Conservation (phyloP, 2,329 filamentous ascomycete genomes). For the Torrubiella hemipterigena region DNA sequence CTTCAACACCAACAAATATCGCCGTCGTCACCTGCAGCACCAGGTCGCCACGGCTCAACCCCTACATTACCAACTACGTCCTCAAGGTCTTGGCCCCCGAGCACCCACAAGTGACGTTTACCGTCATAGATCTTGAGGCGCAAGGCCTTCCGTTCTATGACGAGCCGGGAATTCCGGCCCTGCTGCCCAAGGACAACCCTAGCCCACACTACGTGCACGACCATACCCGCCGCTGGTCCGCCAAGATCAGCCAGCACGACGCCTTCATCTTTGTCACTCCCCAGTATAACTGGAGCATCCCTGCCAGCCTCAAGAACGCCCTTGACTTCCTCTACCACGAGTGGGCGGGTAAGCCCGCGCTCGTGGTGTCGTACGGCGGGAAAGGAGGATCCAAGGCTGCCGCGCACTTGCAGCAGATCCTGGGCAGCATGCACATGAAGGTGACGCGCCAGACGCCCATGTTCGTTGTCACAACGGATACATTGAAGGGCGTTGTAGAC, state of each 20-base stretch:
- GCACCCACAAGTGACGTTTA: constrained; percentile 10
- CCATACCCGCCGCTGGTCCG: constrained; percentile 32
- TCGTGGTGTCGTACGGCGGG: constrained; percentile 42
- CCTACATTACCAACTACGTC: constrained; percentile 20
- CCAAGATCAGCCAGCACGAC: constrained; percentile 28
- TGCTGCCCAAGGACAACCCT: constrained; percentile 18
- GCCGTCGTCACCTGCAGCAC: constrained; percentile 25
- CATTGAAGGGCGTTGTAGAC: background rate
- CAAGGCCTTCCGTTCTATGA: constrained; percentile 32
- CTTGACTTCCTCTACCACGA: constrained; percentile 49
- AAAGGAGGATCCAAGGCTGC: constrained; percentile 20
- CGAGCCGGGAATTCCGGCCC: constrained; percentile 25
- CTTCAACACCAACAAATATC: too few species aligned
- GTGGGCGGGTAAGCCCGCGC: constrained; percentile 41
- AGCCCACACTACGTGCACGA: constrained; percentile 22
- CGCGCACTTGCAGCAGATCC: constrained; percentile 9
- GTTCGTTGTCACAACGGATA: background rate
- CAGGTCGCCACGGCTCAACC: constrained; percentile 19
- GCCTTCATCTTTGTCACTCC: constrained; percentile 38
- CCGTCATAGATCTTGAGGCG: constrained; percentile 21
- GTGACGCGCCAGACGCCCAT: background rate
- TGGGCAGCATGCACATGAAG: constrained; percentile 8
- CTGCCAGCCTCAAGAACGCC: constrained; percentile 46
- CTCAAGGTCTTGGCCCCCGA: constrained; percentile 10
- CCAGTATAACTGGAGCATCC: constrained; percentile 44